phyloP scores from a whole-genome alignment of 306 rosid genomes.

The Prunus persica region Prunus_persica_NCBIv2 NC_034014.1:25378501-25379000 shows the following conservation, averaged over 20 bases:
- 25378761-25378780: slow-evolving; percentile 24
- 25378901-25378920: slow-evolving; percentile 74
- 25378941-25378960: slow-evolving; percentile 34
- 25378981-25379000: slow-evolving; percentile 29
- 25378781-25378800: slow-evolving; percentile 39
- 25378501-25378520: slow-evolving; percentile 76
- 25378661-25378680: neutral
- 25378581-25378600: slow-evolving; percentile 71
- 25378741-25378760: slow-evolving; percentile 38
- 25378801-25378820: slow-evolving; percentile 62
- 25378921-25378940: slow-evolving; percentile 58
- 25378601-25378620: slow-evolving; percentile 31
- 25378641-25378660: neutral
- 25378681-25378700: slow-evolving; percentile 47
- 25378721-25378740: slow-evolving; percentile 43
- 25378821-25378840: slow-evolving; percentile 62
- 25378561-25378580: slow-evolving; percentile 89
- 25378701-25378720: slow-evolving; percentile 45
- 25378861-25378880: slow-evolving; percentile 69
- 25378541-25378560: slow-evolving; percentile 97
- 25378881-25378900: slow-evolving; percentile 73
- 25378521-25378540: slow-evolving; percentile 98
- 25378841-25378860: slow-evolving; percentile 77
- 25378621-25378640: neutral
- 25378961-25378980: slow-evolving; percentile 25